Conservation (phyloP, 2,329 filamentous ascomycete genomes). For the Calonectria naviculata region DNA sequence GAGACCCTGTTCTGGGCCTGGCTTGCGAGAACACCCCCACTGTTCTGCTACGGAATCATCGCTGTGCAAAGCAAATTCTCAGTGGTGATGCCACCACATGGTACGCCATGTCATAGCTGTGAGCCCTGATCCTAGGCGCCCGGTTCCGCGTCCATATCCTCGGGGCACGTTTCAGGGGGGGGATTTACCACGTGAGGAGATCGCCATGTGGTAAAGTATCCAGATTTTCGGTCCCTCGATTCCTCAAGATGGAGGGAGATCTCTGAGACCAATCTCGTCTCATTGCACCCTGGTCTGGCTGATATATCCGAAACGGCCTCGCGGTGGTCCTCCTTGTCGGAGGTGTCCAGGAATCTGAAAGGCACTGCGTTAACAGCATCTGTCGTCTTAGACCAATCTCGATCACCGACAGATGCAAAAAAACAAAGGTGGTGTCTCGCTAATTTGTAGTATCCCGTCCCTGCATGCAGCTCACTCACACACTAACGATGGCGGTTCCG, state of each 20-base stretch:
- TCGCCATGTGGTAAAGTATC: slow-evolving; percentile 28
- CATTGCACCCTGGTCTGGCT: slow-evolving; percentile 22
- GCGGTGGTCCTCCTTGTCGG: background rate
- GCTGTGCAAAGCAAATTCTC: background rate
- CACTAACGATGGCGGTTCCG: slow-evolving; percentile 15
- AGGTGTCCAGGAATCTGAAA: slow-evolving; percentile 20
- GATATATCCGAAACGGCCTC: slow-evolving; percentile 14
- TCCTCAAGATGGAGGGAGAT: background rate
- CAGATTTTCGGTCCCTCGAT: slow-evolving; percentile 32
- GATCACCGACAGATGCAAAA: slow-evolving; percentile 22
- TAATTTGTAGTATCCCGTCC: slow-evolving; percentile 12
- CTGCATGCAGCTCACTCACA: slow-evolving; percentile 17
- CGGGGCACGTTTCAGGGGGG: slow-evolving; percentile 37
- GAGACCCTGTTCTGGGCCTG: slow-evolving; percentile 13
- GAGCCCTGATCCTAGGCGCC: slow-evolving; percentile 20
- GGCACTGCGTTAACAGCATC: slow-evolving; percentile 10
- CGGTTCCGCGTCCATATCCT: slow-evolving; percentile 29
- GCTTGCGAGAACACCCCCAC: slow-evolving; percentile 33
- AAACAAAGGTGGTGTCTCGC: slow-evolving; percentile 12
- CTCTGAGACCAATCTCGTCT: slow-evolving; percentile 27
- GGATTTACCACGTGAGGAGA: slow-evolving; percentile 29
- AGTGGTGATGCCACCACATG: slow-evolving; percentile 31
- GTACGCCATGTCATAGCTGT: slow-evolving; percentile 17
- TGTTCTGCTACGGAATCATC: slow-evolving; percentile 16
- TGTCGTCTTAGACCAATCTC: slow-evolving; percentile 21